Evolutionary conservation across 164 flowering plant species (phyloP).

Genomic region (Taxillus chinensis): DNA sequence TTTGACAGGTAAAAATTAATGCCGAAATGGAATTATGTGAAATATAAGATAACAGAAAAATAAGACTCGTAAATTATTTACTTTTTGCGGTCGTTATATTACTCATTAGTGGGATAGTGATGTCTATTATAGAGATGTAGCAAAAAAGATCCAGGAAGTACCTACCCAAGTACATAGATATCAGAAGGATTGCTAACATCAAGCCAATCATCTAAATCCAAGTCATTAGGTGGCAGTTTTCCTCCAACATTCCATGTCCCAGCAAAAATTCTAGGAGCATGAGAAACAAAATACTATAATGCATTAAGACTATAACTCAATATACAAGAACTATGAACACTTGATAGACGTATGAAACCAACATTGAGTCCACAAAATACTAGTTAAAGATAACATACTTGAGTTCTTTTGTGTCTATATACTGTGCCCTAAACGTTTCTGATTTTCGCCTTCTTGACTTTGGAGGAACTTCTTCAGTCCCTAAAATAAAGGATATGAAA

Average conservation of each 20-base stretch:
- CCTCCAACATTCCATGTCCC: constrained; percentile 99
- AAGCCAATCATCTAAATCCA: constrained; percentile 82
- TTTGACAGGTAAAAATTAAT: too few species aligned
- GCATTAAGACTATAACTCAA: not conserved
- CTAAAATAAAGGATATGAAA: not conserved
- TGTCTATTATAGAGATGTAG: too few species aligned
- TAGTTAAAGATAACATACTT: constrained; percentile 30
- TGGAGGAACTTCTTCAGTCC: constrained; percentile 35
- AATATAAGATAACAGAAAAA: too few species aligned
- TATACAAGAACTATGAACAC: not conserved
- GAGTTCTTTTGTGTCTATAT: constrained; percentile 72
- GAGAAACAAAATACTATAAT: not conserved
- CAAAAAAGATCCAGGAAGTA: not conserved
- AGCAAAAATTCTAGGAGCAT: constrained; percentile 48
- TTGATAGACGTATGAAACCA: not conserved
- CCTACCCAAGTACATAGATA: constrained; percentile 91
- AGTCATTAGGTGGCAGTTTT: constrained; percentile 65
- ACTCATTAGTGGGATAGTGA: too few species aligned
- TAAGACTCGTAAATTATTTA: too few species aligned
- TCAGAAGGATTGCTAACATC: constrained; percentile 68
- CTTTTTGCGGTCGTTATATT: too few species aligned
- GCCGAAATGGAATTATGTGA: too few species aligned
- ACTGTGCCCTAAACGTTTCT: constrained; percentile 82
- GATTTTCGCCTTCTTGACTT: constrained; percentile 65
- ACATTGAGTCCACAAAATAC: not conserved